Conservation (phyloP, 345 rosid genomes). For the Durio zibethinus region DNA sequence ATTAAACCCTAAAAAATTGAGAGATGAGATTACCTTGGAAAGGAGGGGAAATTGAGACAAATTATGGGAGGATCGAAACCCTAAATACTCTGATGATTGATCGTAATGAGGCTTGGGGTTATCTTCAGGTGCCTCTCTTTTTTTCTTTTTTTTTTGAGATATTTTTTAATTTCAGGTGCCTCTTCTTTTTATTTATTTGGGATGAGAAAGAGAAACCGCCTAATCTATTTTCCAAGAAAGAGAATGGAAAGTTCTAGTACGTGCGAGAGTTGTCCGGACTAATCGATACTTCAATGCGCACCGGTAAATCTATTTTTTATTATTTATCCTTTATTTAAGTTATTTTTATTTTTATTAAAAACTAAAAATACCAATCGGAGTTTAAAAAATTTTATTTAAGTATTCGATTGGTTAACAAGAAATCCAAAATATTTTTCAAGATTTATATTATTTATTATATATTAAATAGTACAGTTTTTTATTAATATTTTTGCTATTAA, state of each 20-base stretch:
- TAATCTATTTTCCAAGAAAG: not conserved
- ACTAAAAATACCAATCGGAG: too few species aligned
- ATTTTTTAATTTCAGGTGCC: too few species aligned
- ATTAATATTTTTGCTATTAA: too few species aligned
- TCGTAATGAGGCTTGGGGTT: not conserved
- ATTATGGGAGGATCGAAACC: not conserved
- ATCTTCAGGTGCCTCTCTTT: not conserved
- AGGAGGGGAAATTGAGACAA: not conserved
- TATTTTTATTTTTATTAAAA: too few species aligned
- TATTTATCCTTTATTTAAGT: too few species aligned
- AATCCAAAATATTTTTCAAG: too few species aligned
- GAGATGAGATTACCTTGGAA: not conserved
- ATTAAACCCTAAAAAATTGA: not conserved
- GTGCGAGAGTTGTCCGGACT: not conserved
- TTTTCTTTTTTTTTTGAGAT: too few species aligned
- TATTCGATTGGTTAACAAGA: too few species aligned
- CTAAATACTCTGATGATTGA: not conserved
- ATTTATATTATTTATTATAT: too few species aligned
- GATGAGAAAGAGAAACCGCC: not conserved
- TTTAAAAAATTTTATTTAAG: too few species aligned
- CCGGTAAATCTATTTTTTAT: not conserved
- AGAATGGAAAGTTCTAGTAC: not conserved
- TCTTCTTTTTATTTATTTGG: not conserved
- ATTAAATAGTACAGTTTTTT: too few species aligned
- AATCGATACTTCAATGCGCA: not conserved